Conservation (phyloP, 2,329 filamentous ascomycete species). For the Aspergillus fructus region DNA sequence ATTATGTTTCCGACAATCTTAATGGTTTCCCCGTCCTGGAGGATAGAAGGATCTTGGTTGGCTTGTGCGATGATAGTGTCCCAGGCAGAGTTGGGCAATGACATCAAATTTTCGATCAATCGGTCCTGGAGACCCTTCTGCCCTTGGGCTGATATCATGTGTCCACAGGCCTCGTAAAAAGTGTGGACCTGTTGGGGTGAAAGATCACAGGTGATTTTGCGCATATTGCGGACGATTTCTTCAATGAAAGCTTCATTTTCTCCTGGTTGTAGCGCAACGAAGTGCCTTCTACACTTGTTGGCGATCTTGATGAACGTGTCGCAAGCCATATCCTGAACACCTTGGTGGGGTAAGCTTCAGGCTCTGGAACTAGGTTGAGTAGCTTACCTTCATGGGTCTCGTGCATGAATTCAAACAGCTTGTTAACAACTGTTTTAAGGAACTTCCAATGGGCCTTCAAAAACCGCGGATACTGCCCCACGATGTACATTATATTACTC, state of each 20-base stretch:
- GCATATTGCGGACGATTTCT: constrained; percentile 93
- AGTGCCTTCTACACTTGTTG: constrained; percentile 95
- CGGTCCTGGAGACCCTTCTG: constrained; percentile 93
- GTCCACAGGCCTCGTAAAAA: constrained; percentile 97
- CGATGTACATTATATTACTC: constrained; percentile 99
- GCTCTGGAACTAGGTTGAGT: background rate
- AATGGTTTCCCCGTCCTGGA: constrained; percentile 92
- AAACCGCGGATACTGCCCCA: constrained; percentile 96
- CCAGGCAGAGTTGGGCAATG: constrained; percentile 90
- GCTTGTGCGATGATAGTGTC: constrained; percentile 89
- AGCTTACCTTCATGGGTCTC: constrained; percentile 89
- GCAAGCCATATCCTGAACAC: constrained; percentile 99
- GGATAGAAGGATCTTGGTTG: constrained; percentile 76
- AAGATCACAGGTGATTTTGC: constrained; percentile 92
- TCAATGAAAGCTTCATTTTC: constrained; percentile 97
- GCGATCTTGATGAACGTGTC: constrained; percentile 99
- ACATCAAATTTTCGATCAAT: constrained; percentile 88
- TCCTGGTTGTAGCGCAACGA: constrained; percentile 91
- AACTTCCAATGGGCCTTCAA: constrained; percentile 99
- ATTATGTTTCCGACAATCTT: constrained; percentile 99
- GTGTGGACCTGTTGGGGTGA: constrained; percentile 97
- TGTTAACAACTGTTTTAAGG: constrained; percentile 98
- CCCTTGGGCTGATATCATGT: constrained; percentile 98
- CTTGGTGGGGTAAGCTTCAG: constrained; percentile 45
- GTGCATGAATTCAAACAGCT: constrained; percentile 99